A percentile compares a stretch with the other conserved stretches of the same genome.
Conservation (phyloP, 1,284 basidiomycete genomes). For the Grifola frondosa region DNA sequence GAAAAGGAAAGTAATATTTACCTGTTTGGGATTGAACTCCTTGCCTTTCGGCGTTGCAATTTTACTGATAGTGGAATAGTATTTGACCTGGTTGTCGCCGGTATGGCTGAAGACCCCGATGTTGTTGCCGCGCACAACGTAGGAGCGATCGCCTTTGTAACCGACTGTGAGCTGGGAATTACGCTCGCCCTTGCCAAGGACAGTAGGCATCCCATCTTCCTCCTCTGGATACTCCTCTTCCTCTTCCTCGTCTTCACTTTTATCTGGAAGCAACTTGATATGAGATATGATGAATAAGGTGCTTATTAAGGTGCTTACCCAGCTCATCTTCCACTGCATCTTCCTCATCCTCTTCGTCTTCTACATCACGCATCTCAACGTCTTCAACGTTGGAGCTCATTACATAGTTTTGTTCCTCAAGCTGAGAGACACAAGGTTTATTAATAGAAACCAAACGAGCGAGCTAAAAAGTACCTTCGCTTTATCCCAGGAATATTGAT, state of each 20-base stretch:
- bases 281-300: background rate
- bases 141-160: constrained; percentile 95
- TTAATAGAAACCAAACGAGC: background rate
- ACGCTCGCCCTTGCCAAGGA: constrained; percentile 54
- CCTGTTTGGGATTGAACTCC: constrained; percentile 85
- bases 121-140: constrained; percentile 93
- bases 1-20: constrained; percentile 33
- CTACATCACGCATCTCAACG: constrained; percentile 80
- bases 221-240: constrained; percentile 46
- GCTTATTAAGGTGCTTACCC: constrained; percentile 22
- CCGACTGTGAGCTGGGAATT: constrained; percentile 95
- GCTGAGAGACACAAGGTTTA: constrained; percentile 35
- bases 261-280: constrained; percentile 17
- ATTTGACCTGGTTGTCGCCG: constrained; percentile 79
- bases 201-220: constrained; percentile 46
- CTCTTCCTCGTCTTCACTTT: constrained; percentile 41
- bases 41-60: constrained; percentile 83
- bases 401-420: constrained; percentile 80
- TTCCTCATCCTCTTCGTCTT: constrained; percentile 75
- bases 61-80: constrained; percentile 87
- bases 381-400: constrained; percentile 74
- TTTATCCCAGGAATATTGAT: constrained; percentile 78
- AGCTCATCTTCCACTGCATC: constrained; percentile 70
- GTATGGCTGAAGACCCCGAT: constrained; percentile 96
- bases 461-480: constrained; percentile 59